These are phyloP conservation scores for Saccharomycopsis amapae DNA, from an alignment of 805 yeast genomes.

Conservation along the genomic window DNA sequence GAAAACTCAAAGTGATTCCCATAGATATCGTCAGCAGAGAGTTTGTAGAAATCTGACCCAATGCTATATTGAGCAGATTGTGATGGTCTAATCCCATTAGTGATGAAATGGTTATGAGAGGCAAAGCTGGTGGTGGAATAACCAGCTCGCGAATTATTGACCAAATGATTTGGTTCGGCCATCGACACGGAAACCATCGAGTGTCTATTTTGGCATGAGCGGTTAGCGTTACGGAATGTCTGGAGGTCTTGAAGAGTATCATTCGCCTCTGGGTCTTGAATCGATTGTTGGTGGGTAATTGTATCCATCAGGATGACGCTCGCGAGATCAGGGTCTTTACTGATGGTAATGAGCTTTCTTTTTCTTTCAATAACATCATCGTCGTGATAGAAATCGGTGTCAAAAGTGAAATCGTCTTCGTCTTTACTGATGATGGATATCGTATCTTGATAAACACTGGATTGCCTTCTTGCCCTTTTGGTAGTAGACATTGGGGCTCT, in stretches of 20 bases:
- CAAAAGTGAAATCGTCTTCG: neutral
- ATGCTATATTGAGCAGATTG: constrained; percentile 5
- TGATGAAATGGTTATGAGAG: constrained; percentile 12
- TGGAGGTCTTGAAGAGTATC: no score
- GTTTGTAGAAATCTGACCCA: constrained; percentile 11
- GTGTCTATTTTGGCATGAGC: no score
- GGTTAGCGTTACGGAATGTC: no score
- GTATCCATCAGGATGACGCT: no score
- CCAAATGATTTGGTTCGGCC: no score
- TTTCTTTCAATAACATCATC: constrained; percentile 2
- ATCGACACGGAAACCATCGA: no score
- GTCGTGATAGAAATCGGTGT: neutral
- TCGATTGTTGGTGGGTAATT: no score
- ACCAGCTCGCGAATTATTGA: no score
- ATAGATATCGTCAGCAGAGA: constrained; percentile 5
- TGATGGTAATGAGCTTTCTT: constrained; percentile 2
- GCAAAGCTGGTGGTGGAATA: neutral
- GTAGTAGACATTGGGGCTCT: neutral
- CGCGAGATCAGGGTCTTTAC: no score
- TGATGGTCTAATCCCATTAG: constrained; percentile 13
- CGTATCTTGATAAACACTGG: constrained; percentile 12
- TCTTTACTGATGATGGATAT: constrained; percentile 11
- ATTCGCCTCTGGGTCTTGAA: no score
- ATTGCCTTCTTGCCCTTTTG: constrained; percentile 10
- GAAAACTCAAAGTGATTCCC: constrained; percentile 16